Conservation (phyloP, 768 basidiomycete genomes). For the Amanita thiersii region DNA sequence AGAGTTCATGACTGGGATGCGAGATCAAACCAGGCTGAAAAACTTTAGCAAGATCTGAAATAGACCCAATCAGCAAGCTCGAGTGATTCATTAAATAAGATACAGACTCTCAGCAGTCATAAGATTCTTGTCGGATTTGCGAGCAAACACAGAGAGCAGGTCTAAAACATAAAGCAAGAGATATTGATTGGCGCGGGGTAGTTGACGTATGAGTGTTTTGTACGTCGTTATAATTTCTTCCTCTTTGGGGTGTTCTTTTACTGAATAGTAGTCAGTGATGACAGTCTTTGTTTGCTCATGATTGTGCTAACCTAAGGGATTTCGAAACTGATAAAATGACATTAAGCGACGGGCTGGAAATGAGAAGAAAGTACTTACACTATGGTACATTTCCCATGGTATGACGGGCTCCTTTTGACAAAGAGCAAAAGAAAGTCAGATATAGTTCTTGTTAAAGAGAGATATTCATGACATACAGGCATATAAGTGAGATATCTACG, state of each 20-base stretch:
- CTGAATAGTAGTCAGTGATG: constrained; percentile 25
- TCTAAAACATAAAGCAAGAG: constrained; percentile 97
- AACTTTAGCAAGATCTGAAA: constrained; percentile 86
- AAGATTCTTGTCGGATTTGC: constrained; percentile 84
- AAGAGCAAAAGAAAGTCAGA: constrained; percentile 6
- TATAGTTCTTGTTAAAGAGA: not conserved
- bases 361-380: constrained; percentile 42
- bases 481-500: constrained; percentile 93
- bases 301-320: constrained; percentile 52
- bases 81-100: not conserved
- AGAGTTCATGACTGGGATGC: constrained; percentile 81
- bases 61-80: constrained; percentile 1
- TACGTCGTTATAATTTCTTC: constrained; percentile 73
- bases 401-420: constrained; percentile 81
- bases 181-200: constrained; percentile 89
- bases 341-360: constrained; percentile 11
- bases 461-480: constrained; percentile 71
- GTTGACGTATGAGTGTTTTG: constrained; percentile 72
- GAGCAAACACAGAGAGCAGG: constrained; percentile 88
- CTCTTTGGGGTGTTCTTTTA: constrained; percentile 58
- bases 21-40: constrained; percentile 94
- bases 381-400: constrained; percentile 82
- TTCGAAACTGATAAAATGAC: constrained; percentile 53
- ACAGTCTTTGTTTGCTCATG: constrained; percentile 11
- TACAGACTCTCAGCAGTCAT: constrained; percentile 91